A percentile compares a stretch with the other conserved stretches of the same genome.
Conservation (phyloP, 2,329 filamentous ascomycete genomes). For the Fusarium hostae region DNA sequence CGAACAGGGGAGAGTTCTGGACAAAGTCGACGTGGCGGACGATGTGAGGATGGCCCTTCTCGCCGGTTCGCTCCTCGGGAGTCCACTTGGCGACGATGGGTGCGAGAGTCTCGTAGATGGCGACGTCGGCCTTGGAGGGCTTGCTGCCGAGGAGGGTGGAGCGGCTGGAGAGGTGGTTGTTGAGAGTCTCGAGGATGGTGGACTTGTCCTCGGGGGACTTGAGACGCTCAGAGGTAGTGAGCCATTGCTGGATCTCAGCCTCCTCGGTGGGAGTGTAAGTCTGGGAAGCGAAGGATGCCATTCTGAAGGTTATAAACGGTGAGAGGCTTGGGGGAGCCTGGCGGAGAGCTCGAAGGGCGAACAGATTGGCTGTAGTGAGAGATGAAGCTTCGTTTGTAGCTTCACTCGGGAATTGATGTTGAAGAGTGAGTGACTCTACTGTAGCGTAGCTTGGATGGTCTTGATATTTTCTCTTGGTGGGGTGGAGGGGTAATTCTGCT, state of each 20-base stretch:
- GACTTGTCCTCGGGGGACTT: conserved; percentile 66
- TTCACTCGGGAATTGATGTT: conserved; percentile 36
- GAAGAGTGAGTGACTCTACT: conserved; percentile 13
- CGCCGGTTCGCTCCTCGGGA: conserved; percentile 86
- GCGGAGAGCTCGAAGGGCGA: conserved; percentile 54
- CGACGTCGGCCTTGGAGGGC: conserved; percentile 87
- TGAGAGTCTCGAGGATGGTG: conserved; percentile 80
- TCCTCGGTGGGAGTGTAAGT: conserved; percentile 83
- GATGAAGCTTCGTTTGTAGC: conserved; percentile 42
- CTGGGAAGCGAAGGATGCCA: conserved; percentile 73
- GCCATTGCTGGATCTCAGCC: conserved; percentile 90
- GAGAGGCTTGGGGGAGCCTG: conserved; percentile 50
- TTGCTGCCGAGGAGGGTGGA: conserved; percentile 91
- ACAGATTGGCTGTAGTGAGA: conserved; percentile 50
- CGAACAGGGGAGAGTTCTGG: conserved; percentile 84
- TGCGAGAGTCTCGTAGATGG: conserved; percentile 81
- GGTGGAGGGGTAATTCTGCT: conserved; percentile 38
- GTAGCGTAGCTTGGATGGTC: neutral
- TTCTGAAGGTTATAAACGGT: conserved; percentile 57
- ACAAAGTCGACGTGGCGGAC: conserved; percentile 94
- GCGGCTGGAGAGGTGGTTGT: conserved; percentile 86
- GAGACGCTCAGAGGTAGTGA: conserved; percentile 79
- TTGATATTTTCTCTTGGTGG: conserved; percentile 41
- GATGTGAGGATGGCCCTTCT: conserved; percentile 89
- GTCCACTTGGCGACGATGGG: conserved; percentile 83